Percentiles rank a stretch among this genome's conserved stretches.
Evolutionary conservation across 148 eudicot genomes (phyloP).

Genomic region (Simmondsia chinensis): DNA sequence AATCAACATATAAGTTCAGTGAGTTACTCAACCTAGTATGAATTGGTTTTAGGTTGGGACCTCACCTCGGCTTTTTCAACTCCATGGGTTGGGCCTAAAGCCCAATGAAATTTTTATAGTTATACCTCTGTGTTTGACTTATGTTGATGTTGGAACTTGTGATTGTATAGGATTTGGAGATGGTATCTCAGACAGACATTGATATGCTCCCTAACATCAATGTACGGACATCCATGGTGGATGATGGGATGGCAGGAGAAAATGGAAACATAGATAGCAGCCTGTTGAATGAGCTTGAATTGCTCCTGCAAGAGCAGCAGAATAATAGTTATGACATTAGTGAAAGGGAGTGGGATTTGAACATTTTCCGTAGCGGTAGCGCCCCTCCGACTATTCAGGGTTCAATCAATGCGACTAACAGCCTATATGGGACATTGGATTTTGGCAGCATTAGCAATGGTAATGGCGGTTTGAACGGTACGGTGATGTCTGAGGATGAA

Average conservation of each 20-base stretch:
- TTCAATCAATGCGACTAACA: slow-evolving; percentile 33
- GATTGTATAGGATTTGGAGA: slow-evolving; percentile 5
- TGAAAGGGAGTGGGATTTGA: slow-evolving; percentile 23
- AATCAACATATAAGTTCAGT: too few relatives aligned
- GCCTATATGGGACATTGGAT: slow-evolving; percentile 21
- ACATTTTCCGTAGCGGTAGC: slow-evolving; percentile 54
- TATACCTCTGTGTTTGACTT: background rate
- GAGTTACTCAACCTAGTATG: too few relatives aligned
- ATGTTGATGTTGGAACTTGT: background rate
- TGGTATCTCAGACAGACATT: slow-evolving; percentile 11
- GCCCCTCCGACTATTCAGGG: slow-evolving; percentile 63
- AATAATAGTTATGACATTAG: slow-evolving; percentile 8
- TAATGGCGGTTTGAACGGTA: slow-evolving; percentile 9
- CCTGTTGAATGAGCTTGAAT: slow-evolving; percentile 33
- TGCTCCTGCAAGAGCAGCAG: slow-evolving; percentile 19
- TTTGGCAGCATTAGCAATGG: slow-evolving; percentile 2
- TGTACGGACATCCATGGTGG: slow-evolving; percentile 6
- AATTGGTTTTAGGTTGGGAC: too few relatives aligned
- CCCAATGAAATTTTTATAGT: background rate
- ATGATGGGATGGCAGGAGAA: slow-evolving; percentile 17
- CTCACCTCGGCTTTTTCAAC: too few relatives aligned
- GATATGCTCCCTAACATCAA: slow-evolving; percentile 12
- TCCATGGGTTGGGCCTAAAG: too few relatives aligned
- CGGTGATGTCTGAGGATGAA: slow-evolving; percentile 38
- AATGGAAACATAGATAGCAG: slow-evolving; percentile 21